Percentiles rank a stretch among this genome's conserved stretches.
These are phyloP conservation scores for Macrophomina tecta DNA, from an alignment of 2,329 filamentous ascomycete species.

Conservation along the genomic window DNA sequence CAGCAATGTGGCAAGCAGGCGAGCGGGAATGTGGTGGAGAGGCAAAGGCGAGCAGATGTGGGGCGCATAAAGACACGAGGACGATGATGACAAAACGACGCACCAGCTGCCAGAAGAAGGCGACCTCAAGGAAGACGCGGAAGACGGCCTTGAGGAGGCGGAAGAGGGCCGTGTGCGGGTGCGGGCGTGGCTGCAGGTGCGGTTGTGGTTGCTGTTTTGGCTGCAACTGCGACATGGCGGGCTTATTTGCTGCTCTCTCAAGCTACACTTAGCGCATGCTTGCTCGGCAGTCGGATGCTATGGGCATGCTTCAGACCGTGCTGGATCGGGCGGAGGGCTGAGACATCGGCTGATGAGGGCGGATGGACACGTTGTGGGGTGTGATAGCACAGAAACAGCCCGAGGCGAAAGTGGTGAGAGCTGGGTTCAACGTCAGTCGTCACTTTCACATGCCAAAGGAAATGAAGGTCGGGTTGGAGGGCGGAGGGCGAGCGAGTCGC, in stretches of 20 bases:
- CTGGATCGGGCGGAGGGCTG: constrained; percentile 18
- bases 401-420: constrained; percentile 25
- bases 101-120: constrained; percentile 50
- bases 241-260: neutral
- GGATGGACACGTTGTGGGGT: constrained; percentile 18
- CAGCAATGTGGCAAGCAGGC: neutral
- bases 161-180: constrained; percentile 18
- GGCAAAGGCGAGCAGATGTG: neutral
- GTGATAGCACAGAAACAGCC: constrained; percentile 9
- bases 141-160: constrained; percentile 39
- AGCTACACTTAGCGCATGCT: constrained; percentile 23
- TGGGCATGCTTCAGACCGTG: constrained; percentile 23
- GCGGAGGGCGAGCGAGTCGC: neutral
- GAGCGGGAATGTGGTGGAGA: constrained; percentile 2
- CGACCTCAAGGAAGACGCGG: constrained; percentile 44
- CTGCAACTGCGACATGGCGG: constrained; percentile 18
- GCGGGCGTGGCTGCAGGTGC: neutral
- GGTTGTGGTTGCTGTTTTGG: constrained; percentile 11
- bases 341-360: constrained; percentile 18
- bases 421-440: constrained; percentile 12
- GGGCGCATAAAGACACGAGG: constrained; percentile 6
- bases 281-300: constrained; percentile 9
- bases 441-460: constrained; percentile 27
- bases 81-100: constrained; percentile 29
- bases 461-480: neutral